phyloP scores from a whole-genome alignment of 1,139 yeast species.

The Pneumocystis carinii region DNA sequence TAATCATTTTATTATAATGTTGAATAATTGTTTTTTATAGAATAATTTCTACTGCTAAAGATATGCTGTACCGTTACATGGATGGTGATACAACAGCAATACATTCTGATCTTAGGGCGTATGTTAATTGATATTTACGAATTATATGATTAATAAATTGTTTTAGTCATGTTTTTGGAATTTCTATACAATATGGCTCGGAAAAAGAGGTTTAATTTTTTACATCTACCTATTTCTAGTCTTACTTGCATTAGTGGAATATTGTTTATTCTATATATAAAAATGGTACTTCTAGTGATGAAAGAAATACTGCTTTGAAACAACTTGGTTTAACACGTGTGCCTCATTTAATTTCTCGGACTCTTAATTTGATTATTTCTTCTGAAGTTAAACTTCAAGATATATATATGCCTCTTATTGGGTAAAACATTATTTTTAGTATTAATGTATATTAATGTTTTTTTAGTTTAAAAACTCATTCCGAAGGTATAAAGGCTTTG shows the following conservation, averaged over 20 bases:
- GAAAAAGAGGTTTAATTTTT: constrained; percentile 24
- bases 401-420: constrained; percentile 60
- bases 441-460: neutral
- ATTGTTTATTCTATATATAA: constrained; percentile 48
- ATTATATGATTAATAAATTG: neutral
- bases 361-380: constrained; percentile 46
- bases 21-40: neutral
- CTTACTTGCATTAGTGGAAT: constrained; percentile 31
- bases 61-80: constrained; percentile 43
- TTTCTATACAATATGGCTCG: constrained; percentile 56
- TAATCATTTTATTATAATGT: neutral
- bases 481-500: constrained; percentile 46
- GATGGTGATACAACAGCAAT: constrained; percentile 57
- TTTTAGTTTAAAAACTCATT: constrained; percentile 40
- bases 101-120: constrained; percentile 61
- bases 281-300: constrained; percentile 54
- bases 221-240: neutral
- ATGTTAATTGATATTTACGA: neutral
- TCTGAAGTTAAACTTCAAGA: constrained; percentile 67
- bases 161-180: constrained; percentile 40
- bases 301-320: constrained; percentile 60
- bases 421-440: neutral
- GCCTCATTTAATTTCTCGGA: constrained; percentile 41
- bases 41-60: constrained; percentile 33
- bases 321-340: constrained; percentile 59